Evolutionary conservation across 768 basidiomycete genomes (phyloP), one percentile per base, ranked within the genome.

Genomic region (Lentinula edodes): DNA sequence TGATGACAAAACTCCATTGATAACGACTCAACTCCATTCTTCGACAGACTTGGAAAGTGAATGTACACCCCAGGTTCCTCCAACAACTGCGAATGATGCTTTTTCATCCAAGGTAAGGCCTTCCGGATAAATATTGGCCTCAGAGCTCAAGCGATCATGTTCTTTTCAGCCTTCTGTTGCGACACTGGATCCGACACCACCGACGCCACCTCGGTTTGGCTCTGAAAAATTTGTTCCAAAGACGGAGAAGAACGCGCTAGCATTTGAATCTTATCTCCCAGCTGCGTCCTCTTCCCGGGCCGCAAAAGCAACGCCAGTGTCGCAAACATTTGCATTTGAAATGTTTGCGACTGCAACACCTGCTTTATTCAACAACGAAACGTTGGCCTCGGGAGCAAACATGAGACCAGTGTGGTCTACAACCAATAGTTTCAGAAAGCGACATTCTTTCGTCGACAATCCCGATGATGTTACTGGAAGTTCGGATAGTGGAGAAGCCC

Each of bases 371-470:
- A 34, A 45, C 8, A 59, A 51, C 15, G 58, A 46, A 23, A 48
- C 46, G 8, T 1, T 50, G 45, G 58, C 58, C 32, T 59, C 58
- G 20, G 58, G 58, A 36, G 59, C 50, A n/a, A 52, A 52, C 16
- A 28, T 34, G 34, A 38, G 59, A 60, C 59, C 59, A 28, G 18
- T 51, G 8, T 60, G 59, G 59, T 60, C 59, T 12, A 23, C 59
- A 6, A 36, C 59, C 16, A 52, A n/a, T 38, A 59, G 15, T 42
- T 60, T 60, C 39, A 50, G 59, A n/a, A 60, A 60, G 32, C 48
- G 59, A 12, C 51, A 60, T 52, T 42, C 50, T 20, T 60, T 60
- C 48, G 13, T 52, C 48, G 51, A 60, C 28, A 16, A n/a, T 6
- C 13, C 52, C 2, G 59, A 60, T 15, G 59, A 39, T 12, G 59